Evolutionary conservation across 2,329 filamentous ascomycete genomes (phyloP), one percentile per base, ranked within the genome.

Genomic region (Kalaharituber pfeilii): DNA sequence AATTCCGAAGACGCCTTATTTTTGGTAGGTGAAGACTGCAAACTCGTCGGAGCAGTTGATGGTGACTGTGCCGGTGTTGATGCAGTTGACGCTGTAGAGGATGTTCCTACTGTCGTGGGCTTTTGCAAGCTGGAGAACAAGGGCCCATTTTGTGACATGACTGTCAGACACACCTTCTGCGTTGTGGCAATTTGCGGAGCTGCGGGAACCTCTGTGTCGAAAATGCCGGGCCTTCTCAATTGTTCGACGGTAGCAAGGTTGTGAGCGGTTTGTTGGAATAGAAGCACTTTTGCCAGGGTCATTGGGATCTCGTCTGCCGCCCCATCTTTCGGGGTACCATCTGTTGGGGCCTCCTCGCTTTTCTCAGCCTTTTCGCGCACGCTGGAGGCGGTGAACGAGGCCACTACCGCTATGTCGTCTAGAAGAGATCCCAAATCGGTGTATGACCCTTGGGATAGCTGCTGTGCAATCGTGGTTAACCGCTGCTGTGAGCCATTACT

Each of bases 61-160:
- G 57, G 55, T 11, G 56, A 54, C 8, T 50, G 47, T 8, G 57
- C 57, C 2, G 57, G 57, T 20, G 59, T 60, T 2, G 59, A 56
- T 20, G 53, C 57, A 18, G 59, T 58, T 11, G 59, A 59, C 3
- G 49, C 18, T 6, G 44, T 22, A 1, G 55, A 51, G 22, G 49
- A 33, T 2, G 50, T 26, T 3, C 27, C 29, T 2, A 56, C 50
- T 13, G 30, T 36, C 11, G 53, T 52, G 6, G 59, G 53, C 25
- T 55, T 60, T 27, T 59, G 59, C n/a, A 61, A 53, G 6, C 56
- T 58, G 15, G 59, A 61, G 25, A 61, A 61, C 8, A 61, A 36
- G 7, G 59, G 57, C 2, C 59, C 59, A 42, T 55, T 50, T 13
- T 60, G 56, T 2, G 49, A 56, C 59, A 61, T 60, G 26, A 61